Base-by-base conservation (phyloP, 1,284 basidiomycete species). In the Puccinia polysora region DNA sequence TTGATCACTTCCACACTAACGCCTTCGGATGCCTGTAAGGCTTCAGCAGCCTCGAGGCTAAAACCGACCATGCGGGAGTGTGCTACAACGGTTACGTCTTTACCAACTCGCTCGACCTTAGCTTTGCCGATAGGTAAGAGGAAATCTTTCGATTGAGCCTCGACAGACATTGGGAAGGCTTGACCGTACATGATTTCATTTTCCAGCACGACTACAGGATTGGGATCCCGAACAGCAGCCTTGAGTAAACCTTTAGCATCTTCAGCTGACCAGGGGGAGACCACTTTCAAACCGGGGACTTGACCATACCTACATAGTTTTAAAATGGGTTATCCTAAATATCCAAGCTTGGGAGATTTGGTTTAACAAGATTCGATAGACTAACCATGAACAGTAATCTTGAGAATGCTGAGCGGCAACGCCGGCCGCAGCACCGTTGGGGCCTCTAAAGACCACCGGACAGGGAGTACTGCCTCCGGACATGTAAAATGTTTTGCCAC, bases 401-500 rank as follows among this genome's bases (percentile, higher is more conserved):
- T 82, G 81, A 45, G 81, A 82, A 76, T 82, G 81, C 80, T 85
- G 84, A 47, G 96, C 96, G 63, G 79, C 96, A 70, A 99, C 96
- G 85, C 96, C 96, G 73, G 93, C 83, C 67, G 96, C 96, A 73
- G 96, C 96, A 81, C 96, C 96, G 82, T 99, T 99, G 74, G 96
- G 96, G 73, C 96, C 96, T 83, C 96, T 92, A 89, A 99, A 99
- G 73, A 97, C 93, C 76, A 99, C 89, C 34, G 96, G 93, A 84
- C 95, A 97, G 14, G 91, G 90, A 25, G 96, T 91, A 79, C 93
- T 96, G 76, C 96, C 96, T 75, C 94, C 96, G 55, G 94, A 97
- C 96, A 99, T 99, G 87, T 99, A 99, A 83, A 97, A 93, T 12
- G 96, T 98, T 85, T 98, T 99, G 77, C 91, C 96, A 74, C 90